A percentile compares a stretch with the other conserved stretches of the same genome.
These are phyloP conservation scores for Nitzschia inconspicua DNA, from an alignment of 108 stramenopile genomes.

Conservation along the genomic window DNA sequence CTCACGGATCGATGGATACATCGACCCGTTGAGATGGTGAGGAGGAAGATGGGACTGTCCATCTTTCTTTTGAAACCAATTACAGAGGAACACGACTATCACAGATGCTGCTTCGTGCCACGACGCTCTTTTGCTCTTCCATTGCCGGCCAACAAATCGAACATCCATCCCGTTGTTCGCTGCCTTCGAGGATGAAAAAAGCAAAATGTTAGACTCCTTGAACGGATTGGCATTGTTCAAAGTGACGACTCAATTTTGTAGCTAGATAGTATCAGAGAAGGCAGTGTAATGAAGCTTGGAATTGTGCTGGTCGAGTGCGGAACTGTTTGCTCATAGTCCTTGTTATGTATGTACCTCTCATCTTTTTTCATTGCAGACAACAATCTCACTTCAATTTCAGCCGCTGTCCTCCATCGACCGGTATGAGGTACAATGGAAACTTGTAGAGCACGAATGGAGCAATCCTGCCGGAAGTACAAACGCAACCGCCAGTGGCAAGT, in stretches of 20 bases:
- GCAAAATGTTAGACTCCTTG: slow-evolving; percentile 46
- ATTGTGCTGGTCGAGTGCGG: background rate
- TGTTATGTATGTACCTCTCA: background rate
- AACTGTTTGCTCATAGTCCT: background rate
- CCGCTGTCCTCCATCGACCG: slow-evolving; percentile 16
- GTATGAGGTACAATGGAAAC: slow-evolving; percentile 45
- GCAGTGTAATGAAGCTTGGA: too few species aligned
- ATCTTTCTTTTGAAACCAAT: slow-evolving; percentile 7
- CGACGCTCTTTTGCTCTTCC: background rate
- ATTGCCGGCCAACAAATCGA: background rate
- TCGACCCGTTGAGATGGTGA: background rate
- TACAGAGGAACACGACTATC: background rate
- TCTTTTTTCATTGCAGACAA: slow-evolving; percentile 20
- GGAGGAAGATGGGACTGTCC: background rate
- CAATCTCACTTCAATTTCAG: slow-evolving; percentile 41
- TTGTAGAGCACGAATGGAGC: slow-evolving; percentile 14
- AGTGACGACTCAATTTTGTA: slow-evolving; percentile 14
- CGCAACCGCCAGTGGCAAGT: background rate
- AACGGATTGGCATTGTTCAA: slow-evolving; percentile 4
- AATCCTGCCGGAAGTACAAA: slow-evolving; percentile 1
- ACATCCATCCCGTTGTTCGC: background rate
- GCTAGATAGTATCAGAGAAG: slow-evolving; percentile 73
- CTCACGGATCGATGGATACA: background rate
- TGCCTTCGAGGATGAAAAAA: slow-evolving; percentile 24
- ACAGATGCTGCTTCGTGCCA: background rate